A percentile compares a stretch with the other conserved stretches of the same genome.
These are phyloP conservation scores for Fraxinus pennsylvanica DNA, from an alignment of 257 asterid genomes.

Conservation along the genomic window DNA sequence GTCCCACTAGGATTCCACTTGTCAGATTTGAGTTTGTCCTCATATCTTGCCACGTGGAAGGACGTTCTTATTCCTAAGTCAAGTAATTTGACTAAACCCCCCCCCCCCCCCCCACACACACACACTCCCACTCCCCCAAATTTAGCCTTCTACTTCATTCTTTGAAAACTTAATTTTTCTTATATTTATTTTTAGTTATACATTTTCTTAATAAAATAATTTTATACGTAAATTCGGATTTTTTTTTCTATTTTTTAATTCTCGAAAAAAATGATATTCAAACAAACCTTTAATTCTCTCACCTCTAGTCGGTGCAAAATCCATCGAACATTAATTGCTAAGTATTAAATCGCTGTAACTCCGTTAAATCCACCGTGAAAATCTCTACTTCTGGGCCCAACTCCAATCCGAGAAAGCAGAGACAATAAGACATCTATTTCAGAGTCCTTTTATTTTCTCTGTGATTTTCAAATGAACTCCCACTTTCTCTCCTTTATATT, in stretches of 20 bases:
- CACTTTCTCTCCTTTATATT: slow-evolving; percentile 11
- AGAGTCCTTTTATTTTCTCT: slow-evolving; percentile 12
- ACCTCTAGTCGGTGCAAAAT: not conserved
- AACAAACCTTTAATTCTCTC: not conserved
- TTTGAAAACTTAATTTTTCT: too few relatives aligned
- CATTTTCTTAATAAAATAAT: too few relatives aligned
- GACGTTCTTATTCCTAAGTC: not conserved
- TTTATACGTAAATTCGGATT: too few relatives aligned
- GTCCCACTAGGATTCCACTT: slow-evolving; percentile 38
- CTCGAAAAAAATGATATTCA: too few relatives aligned
- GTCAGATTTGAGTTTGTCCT: slow-evolving; percentile 21
- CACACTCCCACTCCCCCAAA: too few relatives aligned
- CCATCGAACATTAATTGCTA: not conserved
- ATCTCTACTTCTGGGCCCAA: slow-evolving; percentile 12
- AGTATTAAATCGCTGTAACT: not conserved
- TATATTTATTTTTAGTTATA: too few relatives aligned
- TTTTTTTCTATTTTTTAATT: too few relatives aligned
- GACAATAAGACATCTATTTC: slow-evolving; percentile 33
- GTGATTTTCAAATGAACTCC: not conserved
- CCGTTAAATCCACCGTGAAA: slow-evolving; percentile 24
- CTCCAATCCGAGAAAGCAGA: slow-evolving; percentile 29
- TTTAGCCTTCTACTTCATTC: too few relatives aligned
- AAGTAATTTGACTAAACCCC: not conserved
- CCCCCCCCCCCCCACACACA: too few relatives aligned
- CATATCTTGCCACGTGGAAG: slow-evolving; percentile 43